Base-by-base conservation (phyloP, 2,329 filamentous ascomycete genomes). In the Paradendryphiella salina region DNA sequence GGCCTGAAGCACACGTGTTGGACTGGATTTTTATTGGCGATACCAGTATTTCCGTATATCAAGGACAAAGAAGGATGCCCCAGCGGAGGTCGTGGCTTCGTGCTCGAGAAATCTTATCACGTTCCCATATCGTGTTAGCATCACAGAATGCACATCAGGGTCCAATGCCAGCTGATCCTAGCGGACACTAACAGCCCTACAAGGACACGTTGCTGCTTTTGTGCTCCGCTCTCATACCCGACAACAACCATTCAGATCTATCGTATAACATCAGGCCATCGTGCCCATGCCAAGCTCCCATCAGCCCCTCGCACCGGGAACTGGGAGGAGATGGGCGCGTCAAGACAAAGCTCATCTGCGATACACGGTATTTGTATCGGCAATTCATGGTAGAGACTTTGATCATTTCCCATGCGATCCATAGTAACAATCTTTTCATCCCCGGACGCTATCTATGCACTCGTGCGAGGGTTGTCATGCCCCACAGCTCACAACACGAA, bases 121-220 rank as follows among this genome's bases (percentile, higher is more conserved):
- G n/a, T 18, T 38, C 35, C 33, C 33, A 29, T 36, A 31, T 21
- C 9, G 44, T 36, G 14, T 10, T 52, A 52, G 52, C 39, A 48
- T 15, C 36, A 26, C 9, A 21, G 20, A 11, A n/a, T 6, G 29
- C 14, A 52, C n/a, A 15, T 52, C 34, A 55, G 52, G 43, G 52
- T 55, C 39, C 39, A 45, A 21, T 15, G 6, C 47, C 37, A 26
- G 31, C 21, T 40, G 32, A 52, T 40, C 35, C 21, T 40, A 28
- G 29, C 39, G 48, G 44, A 36, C 52, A 33, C 52, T 48, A 48
- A 26, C 43, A 47, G 48, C 48, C 49, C 43, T 55, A 50, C 35
- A 18, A n/a, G 2, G 20, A n/a, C 9, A 17, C 14, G 17, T 38
- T 13, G 41, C 35, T 35, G 41, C 26, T 33, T 37, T 45, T 23